phyloP scores from a whole-genome alignment of 73 alveolate genomes.

The Blepharisma stoltei region DNA sequence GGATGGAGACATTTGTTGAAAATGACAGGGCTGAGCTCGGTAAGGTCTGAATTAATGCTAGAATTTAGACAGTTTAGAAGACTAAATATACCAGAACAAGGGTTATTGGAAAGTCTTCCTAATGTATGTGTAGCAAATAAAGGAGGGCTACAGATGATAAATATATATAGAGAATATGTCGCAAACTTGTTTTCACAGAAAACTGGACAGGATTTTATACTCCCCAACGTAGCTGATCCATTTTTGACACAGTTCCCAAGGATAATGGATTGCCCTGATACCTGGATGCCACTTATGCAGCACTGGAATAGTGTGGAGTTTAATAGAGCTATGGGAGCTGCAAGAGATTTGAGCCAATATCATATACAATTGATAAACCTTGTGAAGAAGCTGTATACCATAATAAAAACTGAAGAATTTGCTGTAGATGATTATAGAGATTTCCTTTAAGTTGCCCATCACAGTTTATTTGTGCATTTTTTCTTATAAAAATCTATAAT shows the following conservation, averaged over 20 bases:
- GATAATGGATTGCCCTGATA: background rate
- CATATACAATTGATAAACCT: background rate
- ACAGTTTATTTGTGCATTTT: too few relatives aligned
- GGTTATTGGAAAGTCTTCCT: background rate
- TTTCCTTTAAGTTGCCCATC: too few relatives aligned
- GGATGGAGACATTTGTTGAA: slow-evolving; percentile 29
- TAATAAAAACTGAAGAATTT: slow-evolving; percentile 15
- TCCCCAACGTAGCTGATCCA: slow-evolving; percentile 16
- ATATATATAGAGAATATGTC: slow-evolving; percentile 7
- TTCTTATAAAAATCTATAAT: too few relatives aligned
- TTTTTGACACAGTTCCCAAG: slow-evolving; percentile 21
- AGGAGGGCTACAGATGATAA: slow-evolving; percentile 1
- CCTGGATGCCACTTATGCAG: slow-evolving; percentile 17
- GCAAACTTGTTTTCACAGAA: slow-evolving; percentile 1
- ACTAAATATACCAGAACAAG: background rate
- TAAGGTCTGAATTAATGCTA: background rate
- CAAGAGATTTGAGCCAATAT: background rate
- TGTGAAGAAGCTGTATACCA: background rate
- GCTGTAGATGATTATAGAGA: slow-evolving; percentile 1
- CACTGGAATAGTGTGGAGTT: background rate
- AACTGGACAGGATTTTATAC: slow-evolving; percentile 5
- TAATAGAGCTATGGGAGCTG: background rate
- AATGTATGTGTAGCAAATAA: background rate
- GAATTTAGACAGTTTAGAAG: background rate
- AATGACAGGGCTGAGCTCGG: background rate